Conservation (phyloP, 2,329 filamentous ascomycete genomes). For the Ophiostoma montium region DNA sequence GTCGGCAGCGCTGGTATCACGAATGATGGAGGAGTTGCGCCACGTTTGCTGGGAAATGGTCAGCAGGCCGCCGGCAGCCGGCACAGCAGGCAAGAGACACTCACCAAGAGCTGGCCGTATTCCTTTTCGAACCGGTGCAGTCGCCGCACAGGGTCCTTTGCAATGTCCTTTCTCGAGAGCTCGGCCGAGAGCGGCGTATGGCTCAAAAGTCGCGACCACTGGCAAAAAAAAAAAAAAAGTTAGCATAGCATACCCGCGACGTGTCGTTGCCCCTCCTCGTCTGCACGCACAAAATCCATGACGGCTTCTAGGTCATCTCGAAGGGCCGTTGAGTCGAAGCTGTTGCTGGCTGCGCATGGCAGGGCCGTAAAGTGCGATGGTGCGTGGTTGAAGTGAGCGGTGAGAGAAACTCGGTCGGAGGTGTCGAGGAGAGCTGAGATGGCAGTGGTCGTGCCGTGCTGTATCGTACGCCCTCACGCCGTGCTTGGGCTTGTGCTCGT, state of each 20-base stretch:
- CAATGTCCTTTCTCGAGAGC: conserved; percentile 41
- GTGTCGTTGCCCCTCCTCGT: neutral
- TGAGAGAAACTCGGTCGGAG: neutral
- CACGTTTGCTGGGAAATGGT: conserved; percentile 34
- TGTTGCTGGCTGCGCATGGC: neutral
- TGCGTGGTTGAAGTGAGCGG: neutral
- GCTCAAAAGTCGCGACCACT: conserved; percentile 57
- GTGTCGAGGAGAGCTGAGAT: neutral
- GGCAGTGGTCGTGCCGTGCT: neutral
- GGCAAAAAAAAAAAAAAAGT: too few relatives aligned
- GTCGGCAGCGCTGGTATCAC: conserved; percentile 47
- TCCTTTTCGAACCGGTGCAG: conserved; percentile 54
- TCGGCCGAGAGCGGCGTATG: conserved; percentile 43
- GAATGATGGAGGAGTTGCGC: conserved; percentile 45
- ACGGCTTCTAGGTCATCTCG: conserved; percentile 33
- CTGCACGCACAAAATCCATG: conserved; percentile 42
- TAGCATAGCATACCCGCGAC: too few relatives aligned
- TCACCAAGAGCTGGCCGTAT: conserved; percentile 47
- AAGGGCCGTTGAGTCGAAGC: neutral
- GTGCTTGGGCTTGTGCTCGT: neutral
- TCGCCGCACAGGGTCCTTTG: conserved; percentile 48
- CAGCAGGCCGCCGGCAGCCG: neutral
- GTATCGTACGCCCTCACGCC: neutral
- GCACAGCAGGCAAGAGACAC: conserved; percentile 8
- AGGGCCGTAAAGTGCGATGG: neutral